Conservation (phyloP, 345 rosid species). For the Mallotus nudiflorus region DNA sequence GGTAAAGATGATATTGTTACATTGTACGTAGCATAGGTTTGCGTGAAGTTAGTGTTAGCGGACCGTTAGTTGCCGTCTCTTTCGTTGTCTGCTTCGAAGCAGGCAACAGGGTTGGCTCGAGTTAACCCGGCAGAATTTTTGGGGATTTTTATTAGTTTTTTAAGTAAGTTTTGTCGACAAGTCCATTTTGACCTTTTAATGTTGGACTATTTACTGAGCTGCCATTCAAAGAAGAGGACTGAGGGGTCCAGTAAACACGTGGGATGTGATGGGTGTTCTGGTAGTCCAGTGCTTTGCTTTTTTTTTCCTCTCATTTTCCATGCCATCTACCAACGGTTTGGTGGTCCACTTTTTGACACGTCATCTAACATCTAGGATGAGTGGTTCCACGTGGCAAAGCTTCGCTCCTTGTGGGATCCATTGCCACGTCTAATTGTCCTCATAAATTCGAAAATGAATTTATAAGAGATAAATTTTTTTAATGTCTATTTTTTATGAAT, state of each 20-base stretch:
- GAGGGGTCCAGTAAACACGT: conserved; percentile 33
- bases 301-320: conserved; percentile 16
- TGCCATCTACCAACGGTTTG: conserved; percentile 10
- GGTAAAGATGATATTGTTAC: too few species aligned
- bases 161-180: not conserved
- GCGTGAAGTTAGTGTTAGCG: conserved; percentile 24
- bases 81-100: conserved; percentile 60
- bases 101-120: conserved; percentile 63
- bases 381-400: conserved; percentile 35
- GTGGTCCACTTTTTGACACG: conserved; percentile 28
- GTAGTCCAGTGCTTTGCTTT: too few species aligned
- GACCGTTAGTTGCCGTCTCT: conserved; percentile 51
- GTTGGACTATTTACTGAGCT: conserved; percentile 8
- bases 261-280: conserved; percentile 21
- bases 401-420: conserved; percentile 7
- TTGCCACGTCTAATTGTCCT: too few species aligned
- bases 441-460: too few species aligned
- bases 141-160: conserved; percentile 19
- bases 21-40: conserved; percentile 36
- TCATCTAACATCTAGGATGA: conserved; percentile 20
- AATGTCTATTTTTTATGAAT: too few species aligned
- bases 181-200: conserved; percentile 23
- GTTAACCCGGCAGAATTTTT: conserved; percentile 50
- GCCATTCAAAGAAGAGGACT: conserved; percentile 18
- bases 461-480: too few species aligned